These are phyloP conservation scores for Mentha longifolia DNA, from an alignment of 257 asterid genomes.

Conservation along the genomic window DNA sequence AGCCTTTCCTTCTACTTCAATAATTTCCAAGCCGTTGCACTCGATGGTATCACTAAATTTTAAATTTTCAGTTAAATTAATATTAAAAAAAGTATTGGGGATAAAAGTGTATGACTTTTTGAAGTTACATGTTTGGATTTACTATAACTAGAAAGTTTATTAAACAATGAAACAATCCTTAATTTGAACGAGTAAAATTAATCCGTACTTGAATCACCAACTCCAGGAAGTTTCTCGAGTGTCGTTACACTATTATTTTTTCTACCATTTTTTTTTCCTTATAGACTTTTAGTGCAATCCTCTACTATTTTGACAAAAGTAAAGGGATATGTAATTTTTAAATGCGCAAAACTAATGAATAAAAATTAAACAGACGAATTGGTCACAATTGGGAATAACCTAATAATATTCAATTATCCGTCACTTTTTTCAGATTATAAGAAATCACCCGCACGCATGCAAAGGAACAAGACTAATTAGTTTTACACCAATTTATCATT, in stretches of 20 bases:
- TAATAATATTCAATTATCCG: neutral
- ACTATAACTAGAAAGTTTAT: neutral
- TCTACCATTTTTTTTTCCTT: neutral
- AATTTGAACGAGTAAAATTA: conserved; percentile 1
- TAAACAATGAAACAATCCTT: too few relatives aligned
- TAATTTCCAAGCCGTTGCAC: conserved; percentile 1
- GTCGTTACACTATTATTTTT: neutral
- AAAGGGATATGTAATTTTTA: neutral
- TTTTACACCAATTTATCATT: too few relatives aligned
- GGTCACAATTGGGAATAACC: neutral
- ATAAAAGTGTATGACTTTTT: neutral
- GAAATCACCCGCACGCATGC: neutral
- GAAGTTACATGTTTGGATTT: neutral
- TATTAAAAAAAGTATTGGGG: neutral
- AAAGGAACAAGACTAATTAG: too few relatives aligned
- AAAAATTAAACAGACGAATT: neutral
- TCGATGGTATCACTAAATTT: neutral
- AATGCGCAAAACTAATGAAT: neutral
- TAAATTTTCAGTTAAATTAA: neutral
- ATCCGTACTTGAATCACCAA: conserved; percentile 1
- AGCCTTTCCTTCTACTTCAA: too few relatives aligned
- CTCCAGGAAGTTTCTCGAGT: conserved; percentile 5
- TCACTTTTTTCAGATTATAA: neutral
- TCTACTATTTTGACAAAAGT: neutral
- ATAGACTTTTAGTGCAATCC: neutral